Base-by-base conservation (phyloP, 2,329 filamentous ascomycete species). In the Mycosphaerelloides madeirae region DNA sequence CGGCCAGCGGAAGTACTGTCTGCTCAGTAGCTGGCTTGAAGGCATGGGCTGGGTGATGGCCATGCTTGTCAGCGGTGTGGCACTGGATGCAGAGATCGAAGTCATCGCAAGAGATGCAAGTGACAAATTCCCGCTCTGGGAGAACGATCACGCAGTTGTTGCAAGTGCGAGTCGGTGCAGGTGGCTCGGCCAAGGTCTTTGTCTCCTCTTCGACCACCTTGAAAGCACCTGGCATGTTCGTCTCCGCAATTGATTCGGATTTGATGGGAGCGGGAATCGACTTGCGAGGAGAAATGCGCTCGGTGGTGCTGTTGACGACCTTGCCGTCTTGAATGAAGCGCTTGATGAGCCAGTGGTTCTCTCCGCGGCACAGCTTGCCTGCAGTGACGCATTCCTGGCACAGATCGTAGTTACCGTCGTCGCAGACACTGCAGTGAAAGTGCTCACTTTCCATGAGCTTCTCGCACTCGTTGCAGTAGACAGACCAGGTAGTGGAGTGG, bases 391-490 rank as follows among this genome's bases (percentile, higher is more conserved):
- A 98, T 5, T 73, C 67, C 53, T 82, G 77, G 74, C 94, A 98
- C 22, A 98, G 79, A 62, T 98, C 93, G 60, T 90, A 98, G 66
- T 98, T 93, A 31, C 91, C 93, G 45, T 85, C 80, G 53, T 97
- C 88, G 64, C 93, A 98, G 46, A 85, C 87, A 54, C 86, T 86
- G 74, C 94, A 98, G 70, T 98, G 93, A 68, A 87, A 98, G 68
- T 98, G 91, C 40, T 81, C 79, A 57, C 88, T 82, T 20, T 84
- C 79, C 59, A 96, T 88, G 32, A 82, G 79, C 49, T 73, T 75
- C 55, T 88, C 84, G 68, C 93, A 98, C 64, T 80, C 78, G 71
- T 98, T 97, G 79, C 93, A 98, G 74, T 87, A 95, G 34, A 98
- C 89, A 11, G 86, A 85, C 68, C 90, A 95, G 61, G 61, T 35